Evolutionary conservation across 2,329 filamentous ascomycete genomes (phyloP), one percentile per base, ranked within the genome.

Genomic region (Calonectria hawksworthii): DNA sequence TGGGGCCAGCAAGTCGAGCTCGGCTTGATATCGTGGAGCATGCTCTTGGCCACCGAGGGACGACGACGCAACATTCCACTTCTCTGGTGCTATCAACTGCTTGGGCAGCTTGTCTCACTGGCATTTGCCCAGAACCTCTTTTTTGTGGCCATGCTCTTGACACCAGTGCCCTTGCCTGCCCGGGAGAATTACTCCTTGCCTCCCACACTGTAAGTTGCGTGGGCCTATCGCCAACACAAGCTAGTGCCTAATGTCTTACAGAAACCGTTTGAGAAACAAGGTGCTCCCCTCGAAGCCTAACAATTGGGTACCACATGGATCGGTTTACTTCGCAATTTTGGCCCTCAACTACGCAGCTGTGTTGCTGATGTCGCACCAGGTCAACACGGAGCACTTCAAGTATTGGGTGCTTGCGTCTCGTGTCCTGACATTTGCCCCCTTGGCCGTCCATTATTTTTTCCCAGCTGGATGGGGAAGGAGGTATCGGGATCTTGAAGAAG

Each of bases 101-200:
- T 94, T n/a, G 89, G 89, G 21, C 91, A 93, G 68, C 84, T 92
- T 7, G 88, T 92, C 68, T 91, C 88, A 70, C 83, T 94, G 14
- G 92, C 90, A 0, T 93, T 90, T 77, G 90, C 91, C 3, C 89
- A 92, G 82, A 93, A 92, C 77, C 83, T 94, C 36, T 94, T 94
- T 84, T 92, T 90, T 79, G 80, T 93, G 13, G 88, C 90, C 10
- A 84, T 93, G 34, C 84, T 92, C 13, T 86, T 92, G 32, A 91
- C 89, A 0, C 90, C 91, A 1, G 81, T 88, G 7, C 88, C 90
- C 1, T 74, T 90, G 14, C 82, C 83, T 14, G 73, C 81, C 18
- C 32, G 34, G 5, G 76, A 75, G 10, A 72, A 78, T 73, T 51
- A 80, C 72, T 76, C 81, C 74, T 56, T 84, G 78, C 76, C 81